These are phyloP conservation scores for Backusella sp. DNA, from an alignment of 192 early-diverging fungal species.

Conservation along the genomic window DNA sequence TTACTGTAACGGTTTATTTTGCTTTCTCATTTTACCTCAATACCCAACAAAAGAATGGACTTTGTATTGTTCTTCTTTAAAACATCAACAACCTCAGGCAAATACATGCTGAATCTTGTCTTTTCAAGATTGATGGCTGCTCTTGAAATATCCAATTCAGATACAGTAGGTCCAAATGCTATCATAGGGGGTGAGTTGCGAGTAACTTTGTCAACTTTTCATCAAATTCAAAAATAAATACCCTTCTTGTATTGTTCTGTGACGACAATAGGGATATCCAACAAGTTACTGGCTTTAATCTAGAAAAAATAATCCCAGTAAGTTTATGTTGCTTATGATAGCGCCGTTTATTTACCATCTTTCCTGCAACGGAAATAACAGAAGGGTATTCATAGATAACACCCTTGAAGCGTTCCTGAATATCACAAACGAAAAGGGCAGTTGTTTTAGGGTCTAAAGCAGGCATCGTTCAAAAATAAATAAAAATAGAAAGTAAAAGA, in stretches of 20 bases:
- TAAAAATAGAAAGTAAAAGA: not conserved
- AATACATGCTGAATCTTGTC: conserved; percentile 88
- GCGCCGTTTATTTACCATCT: conserved; percentile 63
- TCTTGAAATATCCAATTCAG: conserved; percentile 70
- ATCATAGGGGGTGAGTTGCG: not conserved
- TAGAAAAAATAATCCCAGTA: conserved; percentile 16
- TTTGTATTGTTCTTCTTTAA: conserved; percentile 54
- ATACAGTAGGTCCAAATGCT: conserved; percentile 75
- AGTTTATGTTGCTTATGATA: too few relatives aligned
- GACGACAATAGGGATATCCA: conserved; percentile 83
- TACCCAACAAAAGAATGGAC: conserved; percentile 85
- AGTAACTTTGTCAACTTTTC: not conserved
- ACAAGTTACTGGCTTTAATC: conserved; percentile 67
- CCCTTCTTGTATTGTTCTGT: conserved; percentile 86
- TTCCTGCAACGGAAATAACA: conserved; percentile 78
- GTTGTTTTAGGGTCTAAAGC: conserved; percentile 57
- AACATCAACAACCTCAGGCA: conserved; percentile 55
- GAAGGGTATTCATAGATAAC: conserved; percentile 81
- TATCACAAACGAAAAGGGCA: conserved; percentile 92
- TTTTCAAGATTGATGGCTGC: conserved; percentile 64
- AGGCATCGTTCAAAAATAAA: conserved; percentile 20
- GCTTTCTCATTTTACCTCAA: conserved; percentile 66
- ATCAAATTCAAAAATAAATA: not conserved
- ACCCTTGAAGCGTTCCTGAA: conserved; percentile 80
- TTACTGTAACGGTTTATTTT: not conserved